Evolutionary conservation across 2,329 filamentous ascomycete genomes (phyloP), one percentile per base, ranked within the genome.

Genomic region (Coniochaeta pulveracea): DNA sequence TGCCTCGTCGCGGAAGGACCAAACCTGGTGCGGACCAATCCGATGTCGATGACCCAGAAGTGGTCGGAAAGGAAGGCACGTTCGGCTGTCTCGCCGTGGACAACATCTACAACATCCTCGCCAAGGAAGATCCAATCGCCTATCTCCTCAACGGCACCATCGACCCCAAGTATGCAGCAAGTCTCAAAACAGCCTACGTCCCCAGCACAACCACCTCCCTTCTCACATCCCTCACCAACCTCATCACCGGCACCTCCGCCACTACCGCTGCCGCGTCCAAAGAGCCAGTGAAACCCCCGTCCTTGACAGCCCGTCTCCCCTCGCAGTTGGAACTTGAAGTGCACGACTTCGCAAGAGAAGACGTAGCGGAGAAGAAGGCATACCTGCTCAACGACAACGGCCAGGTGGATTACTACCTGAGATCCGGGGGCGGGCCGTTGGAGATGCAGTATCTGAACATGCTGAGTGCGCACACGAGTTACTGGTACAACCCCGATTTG

Each of bases 401-500:
- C 0, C 91, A 98, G 57, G 79, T 98, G 25, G 91, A 98, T 53
- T 98, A 76, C 56, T 93, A 80, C 47, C 61, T 98, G 31, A 76
- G 76, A 31, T 86, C 85, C 6, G 83, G 85, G 1, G 81, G 84
- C 2, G 91, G 91, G 0, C 80, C 88, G 4, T 63, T 98, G 22
- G 91, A 94, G 56, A 86, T 95, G 16, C 88, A 96, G 57, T 98
- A 98, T 52, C 58, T 96, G 22, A 95, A 93, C 44, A 98, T 98
- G 91, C 61, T 98, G 35, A 84, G 85, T 37, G 91, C 91, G 7
- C 91, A 98, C 56, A 86, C 84, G 36, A 89, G 83, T 51, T 98
- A 98, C 55, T 98, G 91, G 91, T 70, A 76, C 3, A 77, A 82
- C 46, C 72, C 66, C 18, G 91, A 96, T 51, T 88, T 98, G 52